phyloP scores from a whole-genome alignment of 495 filamentous ascomycete species.

The Ramalina peruviana region DNA sequence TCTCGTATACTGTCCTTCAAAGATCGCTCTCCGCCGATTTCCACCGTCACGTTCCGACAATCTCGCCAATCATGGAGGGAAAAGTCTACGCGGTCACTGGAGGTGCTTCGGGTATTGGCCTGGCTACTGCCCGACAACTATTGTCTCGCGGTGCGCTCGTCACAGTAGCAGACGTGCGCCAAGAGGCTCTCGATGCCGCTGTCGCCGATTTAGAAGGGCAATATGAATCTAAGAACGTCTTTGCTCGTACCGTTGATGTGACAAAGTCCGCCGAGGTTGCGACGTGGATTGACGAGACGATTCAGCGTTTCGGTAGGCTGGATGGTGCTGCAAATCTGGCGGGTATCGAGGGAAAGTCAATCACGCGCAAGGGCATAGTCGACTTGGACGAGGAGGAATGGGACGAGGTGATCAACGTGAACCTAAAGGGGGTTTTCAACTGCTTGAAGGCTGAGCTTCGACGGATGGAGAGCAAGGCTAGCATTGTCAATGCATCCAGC shows the following conservation, averaged over 20 bases:
- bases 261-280: slow-evolving; percentile 26
- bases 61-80: slow-evolving; percentile 11
- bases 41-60: neutral
- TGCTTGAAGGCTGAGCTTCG: slow-evolving; percentile 40
- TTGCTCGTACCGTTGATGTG: slow-evolving; percentile 30
- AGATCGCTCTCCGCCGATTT: neutral
- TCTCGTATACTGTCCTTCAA: neutral
- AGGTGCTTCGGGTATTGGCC: slow-evolving; percentile 41
- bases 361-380: slow-evolving; percentile 22
- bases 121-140: slow-evolving; percentile 38
- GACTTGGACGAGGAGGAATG: slow-evolving; percentile 36
- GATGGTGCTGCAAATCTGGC: slow-evolving; percentile 48
- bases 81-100: slow-evolving; percentile 43
- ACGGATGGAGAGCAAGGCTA: slow-evolving; percentile 20
- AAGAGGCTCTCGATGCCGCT: slow-evolving; percentile 22
- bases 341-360: slow-evolving; percentile 30
- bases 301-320: slow-evolving; percentile 30
- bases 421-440: slow-evolving; percentile 43
- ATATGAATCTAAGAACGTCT: slow-evolving; percentile 9
- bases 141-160: slow-evolving; percentile 34
- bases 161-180: slow-evolving; percentile 37
- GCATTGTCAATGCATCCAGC: slow-evolving; percentile 47
- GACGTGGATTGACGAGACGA: slow-evolving; percentile 31
- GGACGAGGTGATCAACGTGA: slow-evolving; percentile 39
- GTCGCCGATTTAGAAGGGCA: slow-evolving; percentile 7